Conservation (phyloP, 2,329 filamentous ascomycete genomes). For the Trichoderma asperellum region DNA sequence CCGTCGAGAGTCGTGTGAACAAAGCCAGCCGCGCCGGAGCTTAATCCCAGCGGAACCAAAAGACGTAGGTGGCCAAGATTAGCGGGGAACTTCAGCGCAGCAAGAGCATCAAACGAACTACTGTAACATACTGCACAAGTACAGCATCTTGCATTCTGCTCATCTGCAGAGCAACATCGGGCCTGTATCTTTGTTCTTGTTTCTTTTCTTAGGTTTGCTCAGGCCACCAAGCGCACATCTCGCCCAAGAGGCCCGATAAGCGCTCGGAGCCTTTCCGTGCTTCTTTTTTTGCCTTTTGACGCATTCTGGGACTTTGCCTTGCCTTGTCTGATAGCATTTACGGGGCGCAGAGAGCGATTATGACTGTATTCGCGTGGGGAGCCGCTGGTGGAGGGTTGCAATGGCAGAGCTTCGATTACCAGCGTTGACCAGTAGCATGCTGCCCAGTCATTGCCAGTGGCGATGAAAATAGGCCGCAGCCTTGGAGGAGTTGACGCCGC, state of each 20-base stretch:
- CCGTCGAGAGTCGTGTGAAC: not conserved
- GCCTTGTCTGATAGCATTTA: not conserved
- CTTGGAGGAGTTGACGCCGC: not conserved
- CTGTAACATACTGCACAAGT: not conserved
- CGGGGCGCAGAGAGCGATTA: not conserved
- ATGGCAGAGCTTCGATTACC: conserved; percentile 8
- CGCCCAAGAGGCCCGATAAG: not conserved
- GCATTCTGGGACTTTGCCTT: not conserved
- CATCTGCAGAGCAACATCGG: not conserved
- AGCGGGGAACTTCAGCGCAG: not conserved
- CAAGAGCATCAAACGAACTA: not conserved
- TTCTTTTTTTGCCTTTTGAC: not conserved
- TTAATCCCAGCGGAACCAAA: not conserved
- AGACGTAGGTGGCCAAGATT: not conserved
- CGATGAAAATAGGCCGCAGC: conserved; percentile 9
- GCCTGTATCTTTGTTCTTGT: not conserved
- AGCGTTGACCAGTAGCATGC: not conserved
- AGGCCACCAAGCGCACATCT: not conserved
- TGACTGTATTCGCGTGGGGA: not conserved
- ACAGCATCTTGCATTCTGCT: conserved; percentile 12
- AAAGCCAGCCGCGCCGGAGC: not conserved
- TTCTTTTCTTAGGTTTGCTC: not conserved
- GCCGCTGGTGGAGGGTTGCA: conserved; percentile 14
- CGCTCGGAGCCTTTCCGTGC: not conserved
- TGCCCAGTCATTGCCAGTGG: not conserved